phyloP scores from a whole-genome alignment of 495 filamentous ascomycete genomes.

The Beverwykella pulmonaria region DNA sequence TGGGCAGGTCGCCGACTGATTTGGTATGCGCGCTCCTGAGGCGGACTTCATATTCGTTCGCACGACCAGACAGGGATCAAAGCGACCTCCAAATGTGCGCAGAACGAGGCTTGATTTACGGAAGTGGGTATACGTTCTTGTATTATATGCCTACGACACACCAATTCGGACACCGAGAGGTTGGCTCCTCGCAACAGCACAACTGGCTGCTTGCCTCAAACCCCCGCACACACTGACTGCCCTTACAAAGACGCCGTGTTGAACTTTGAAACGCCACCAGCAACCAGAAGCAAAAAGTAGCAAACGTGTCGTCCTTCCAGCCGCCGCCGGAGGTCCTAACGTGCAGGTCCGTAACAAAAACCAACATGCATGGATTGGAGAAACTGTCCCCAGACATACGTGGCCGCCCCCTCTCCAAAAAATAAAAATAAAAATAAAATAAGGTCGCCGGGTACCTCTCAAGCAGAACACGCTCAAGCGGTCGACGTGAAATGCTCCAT shows the following conservation, averaged over 20 bases:
- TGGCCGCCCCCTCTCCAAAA: conserved; percentile 11
- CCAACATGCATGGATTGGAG: not conserved
- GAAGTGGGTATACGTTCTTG: not conserved
- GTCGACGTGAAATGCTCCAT: conserved; percentile 15
- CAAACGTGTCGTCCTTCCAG: not conserved
- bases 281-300: not conserved
- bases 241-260: not conserved
- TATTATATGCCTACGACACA: not conserved
- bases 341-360: not conserved
- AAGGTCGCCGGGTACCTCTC: not conserved
- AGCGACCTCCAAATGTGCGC: not conserved
- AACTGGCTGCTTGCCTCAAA: not conserved
- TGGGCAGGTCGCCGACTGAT: not conserved
- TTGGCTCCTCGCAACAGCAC: not conserved
- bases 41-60: not conserved
- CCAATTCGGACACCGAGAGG: not conserved
- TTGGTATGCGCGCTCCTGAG: not conserved
- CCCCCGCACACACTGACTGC: not conserved
- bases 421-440: no score
- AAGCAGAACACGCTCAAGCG: conserved; percentile 1
- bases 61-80: not conserved
- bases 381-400: not conserved
- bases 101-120: not conserved
- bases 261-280: not conserved
- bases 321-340: not conserved